Base-by-base conservation (phyloP, 179 eudicot genomes). In the Heliamphora pulchella region DNA sequence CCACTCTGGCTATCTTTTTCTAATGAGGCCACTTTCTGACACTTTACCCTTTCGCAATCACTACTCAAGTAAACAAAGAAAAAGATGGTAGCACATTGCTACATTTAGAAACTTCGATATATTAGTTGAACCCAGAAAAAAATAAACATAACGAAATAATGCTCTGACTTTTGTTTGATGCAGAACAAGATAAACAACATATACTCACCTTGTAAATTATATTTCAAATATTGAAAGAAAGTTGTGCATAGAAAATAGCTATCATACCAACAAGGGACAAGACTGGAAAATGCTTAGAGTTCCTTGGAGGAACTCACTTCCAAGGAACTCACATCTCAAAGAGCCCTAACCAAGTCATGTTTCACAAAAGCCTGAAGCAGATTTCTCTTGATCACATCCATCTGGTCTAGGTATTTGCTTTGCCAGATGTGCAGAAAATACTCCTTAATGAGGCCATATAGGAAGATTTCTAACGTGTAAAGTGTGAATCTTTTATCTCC, bases 251-350 rank as follows among this genome's bases (percentile, higher is more conserved):
- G n/a, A n/a, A 46, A 70, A 41, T 70, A 70, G 31, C 54, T n/a
- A 46, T 70, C n/a, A n/a, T 7, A 43, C n/a, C 74, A 31, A 66
- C n/a, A 8, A 47, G 74, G 5, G 8, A 70, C 18, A 46, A 14
- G 5, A 70, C 13, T 17, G 55, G 54, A 46, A 51, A 70, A 70
- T 69, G 54, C 55, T 20, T n/a, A 8, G n/a, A 47, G 51, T 8
- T 48, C 74, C 15, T 70, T 17, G 74, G 74, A 70, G 48, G 31
- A 70, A 70, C 4, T 43, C 74, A 5, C 31, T 70, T 70, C n/a
- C n/a, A n/a, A n/a, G n/a, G n/a, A n/a, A n/a, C n/a, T n/a, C n/a
- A n/a, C n/a, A n/a, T n/a, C 55, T 70, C 74, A 7, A 47, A 47
- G 54, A 43, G 74, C 74, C 39, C 22, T 4, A 44, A 70, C 18